Percentiles rank a stretch among this genome's conserved stretches.
Conservation (phyloP, 2,329 filamentous ascomycete species). For the Mycosphaerelloides madeirae region DNA sequence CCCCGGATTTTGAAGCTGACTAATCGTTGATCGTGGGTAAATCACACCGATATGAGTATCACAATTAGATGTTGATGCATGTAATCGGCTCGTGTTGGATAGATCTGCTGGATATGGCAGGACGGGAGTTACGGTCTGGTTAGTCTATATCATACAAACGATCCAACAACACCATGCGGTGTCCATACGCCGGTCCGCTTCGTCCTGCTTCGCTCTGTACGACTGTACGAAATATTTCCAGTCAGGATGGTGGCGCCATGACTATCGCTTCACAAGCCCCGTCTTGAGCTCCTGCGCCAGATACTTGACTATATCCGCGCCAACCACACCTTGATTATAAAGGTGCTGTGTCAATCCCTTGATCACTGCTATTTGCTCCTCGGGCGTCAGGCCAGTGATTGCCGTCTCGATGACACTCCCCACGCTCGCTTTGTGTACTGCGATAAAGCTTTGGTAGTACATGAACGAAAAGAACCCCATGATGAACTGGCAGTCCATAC, state of each 20-base stretch:
- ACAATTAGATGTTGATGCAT: no score
- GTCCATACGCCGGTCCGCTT: no score
- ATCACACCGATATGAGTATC: no score
- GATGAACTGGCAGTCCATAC: constrained; percentile 99
- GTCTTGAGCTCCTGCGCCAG: constrained; percentile 27
- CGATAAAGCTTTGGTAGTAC: constrained; percentile 96
- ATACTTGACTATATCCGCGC: constrained; percentile 46
- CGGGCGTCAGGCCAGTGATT: constrained; percentile 78
- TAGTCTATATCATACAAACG: no score
- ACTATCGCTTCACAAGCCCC: constrained; percentile 10
- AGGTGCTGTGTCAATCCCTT: constrained; percentile 59
- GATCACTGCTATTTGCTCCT: constrained; percentile 82
- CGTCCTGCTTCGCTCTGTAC: no score
- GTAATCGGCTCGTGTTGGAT: no score
- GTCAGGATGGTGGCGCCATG: background rate
- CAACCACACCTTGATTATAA: constrained; percentile 58
- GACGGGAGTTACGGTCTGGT: no score
- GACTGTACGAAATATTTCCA: background rate
- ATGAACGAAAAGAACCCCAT: constrained; percentile 99
- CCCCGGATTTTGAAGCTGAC: no score
- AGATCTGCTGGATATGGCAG: no score
- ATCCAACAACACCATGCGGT: no score
- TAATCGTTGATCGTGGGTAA: no score
- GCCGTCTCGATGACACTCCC: constrained; percentile 85
- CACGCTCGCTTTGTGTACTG: constrained; percentile 76